Evolutionary conservation across 75 land plant species (phyloP).

Genomic region (Pinus albicaulis): DNA sequence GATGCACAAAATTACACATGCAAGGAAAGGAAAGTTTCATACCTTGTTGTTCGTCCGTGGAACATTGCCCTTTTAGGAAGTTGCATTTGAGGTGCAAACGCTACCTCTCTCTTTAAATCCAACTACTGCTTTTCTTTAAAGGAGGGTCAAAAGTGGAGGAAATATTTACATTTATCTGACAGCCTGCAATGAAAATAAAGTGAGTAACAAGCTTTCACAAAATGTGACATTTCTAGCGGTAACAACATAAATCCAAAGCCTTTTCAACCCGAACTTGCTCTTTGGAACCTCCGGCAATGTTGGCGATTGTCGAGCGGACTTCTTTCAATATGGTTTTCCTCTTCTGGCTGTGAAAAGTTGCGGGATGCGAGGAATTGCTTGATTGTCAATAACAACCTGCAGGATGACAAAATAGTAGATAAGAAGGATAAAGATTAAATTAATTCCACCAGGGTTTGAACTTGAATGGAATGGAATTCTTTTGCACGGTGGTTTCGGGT

Average conservation of each 20-base stretch:
- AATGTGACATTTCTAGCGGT: too few relatives aligned
- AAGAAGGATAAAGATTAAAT: not conserved
- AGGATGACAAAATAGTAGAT: not conserved
- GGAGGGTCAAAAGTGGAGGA: constrained; percentile 62
- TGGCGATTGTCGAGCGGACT: constrained; percentile 27
- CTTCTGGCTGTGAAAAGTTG: not conserved
- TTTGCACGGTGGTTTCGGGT: too few relatives aligned
- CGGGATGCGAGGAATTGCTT: constrained; percentile 11
- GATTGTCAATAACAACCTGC: constrained; percentile 9
- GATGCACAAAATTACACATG: not conserved
- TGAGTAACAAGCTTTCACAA: too few relatives aligned
- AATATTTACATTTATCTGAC: constrained; percentile 84
- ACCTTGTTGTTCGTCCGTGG: constrained; percentile 77
- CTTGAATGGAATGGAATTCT: too few relatives aligned
- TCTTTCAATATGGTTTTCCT: constrained; percentile 25
- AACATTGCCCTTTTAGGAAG: constrained; percentile 83
- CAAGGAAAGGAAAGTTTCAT: not conserved
- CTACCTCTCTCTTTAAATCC: constrained; percentile 86
- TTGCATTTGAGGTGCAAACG: constrained; percentile 90
- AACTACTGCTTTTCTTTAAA: constrained; percentile 77
- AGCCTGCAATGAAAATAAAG: constrained; percentile 38
- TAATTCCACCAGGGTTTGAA: too few relatives aligned
- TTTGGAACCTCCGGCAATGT: constrained; percentile 23
- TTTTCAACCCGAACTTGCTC: constrained; percentile 20
- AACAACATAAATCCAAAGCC: too few relatives aligned